These are phyloP conservation scores for Pseudogymnoascus sp. DNA, from an alignment of 2,329 filamentous ascomycete genomes.

Conservation along the genomic window DNA sequence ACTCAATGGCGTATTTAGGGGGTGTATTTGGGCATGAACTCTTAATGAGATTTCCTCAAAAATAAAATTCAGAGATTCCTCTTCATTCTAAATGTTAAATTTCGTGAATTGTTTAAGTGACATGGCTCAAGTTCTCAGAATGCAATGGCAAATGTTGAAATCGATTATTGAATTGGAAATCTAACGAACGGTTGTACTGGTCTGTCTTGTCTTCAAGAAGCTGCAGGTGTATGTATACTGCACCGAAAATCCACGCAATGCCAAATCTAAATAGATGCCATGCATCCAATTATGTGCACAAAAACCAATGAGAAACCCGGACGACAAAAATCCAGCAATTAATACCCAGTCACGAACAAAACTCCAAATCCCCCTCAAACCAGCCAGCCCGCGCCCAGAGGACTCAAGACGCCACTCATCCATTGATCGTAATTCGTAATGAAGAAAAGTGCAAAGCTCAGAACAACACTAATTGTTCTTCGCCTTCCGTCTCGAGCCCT, in stretches of 20 bases:
- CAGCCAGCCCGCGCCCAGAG: neutral
- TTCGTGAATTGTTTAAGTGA: neutral
- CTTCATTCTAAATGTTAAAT: neutral
- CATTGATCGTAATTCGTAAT: slow-evolving; percentile 7
- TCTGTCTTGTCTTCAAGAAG: neutral
- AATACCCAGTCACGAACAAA: neutral
- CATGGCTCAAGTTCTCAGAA: neutral
- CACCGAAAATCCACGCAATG: slow-evolving; percentile 2
- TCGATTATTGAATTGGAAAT: neutral
- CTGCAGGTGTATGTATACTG: slow-evolving; percentile 5
- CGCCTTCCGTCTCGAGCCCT: slow-evolving; percentile 7
- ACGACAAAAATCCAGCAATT: neutral
- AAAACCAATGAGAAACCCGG: neutral
- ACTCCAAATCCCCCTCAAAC: neutral
- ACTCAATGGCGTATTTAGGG: slow-evolving; percentile 10
- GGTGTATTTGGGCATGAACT: slow-evolving; percentile 11
- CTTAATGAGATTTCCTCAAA: slow-evolving; percentile 10
- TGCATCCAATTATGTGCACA: neutral
- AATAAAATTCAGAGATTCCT: slow-evolving; percentile 9
- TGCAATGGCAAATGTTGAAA: neutral
- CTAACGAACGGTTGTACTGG: neutral
- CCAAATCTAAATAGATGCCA: neutral
- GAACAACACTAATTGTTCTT: slow-evolving; percentile 8
- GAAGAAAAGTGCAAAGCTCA: slow-evolving; percentile 1
- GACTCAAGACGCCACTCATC: slow-evolving; percentile 8